These are phyloP conservation scores for Gryganskiella cystojenkinii DNA, from an alignment of 192 early-diverging fungal genomes.

Conservation along the genomic window DNA sequence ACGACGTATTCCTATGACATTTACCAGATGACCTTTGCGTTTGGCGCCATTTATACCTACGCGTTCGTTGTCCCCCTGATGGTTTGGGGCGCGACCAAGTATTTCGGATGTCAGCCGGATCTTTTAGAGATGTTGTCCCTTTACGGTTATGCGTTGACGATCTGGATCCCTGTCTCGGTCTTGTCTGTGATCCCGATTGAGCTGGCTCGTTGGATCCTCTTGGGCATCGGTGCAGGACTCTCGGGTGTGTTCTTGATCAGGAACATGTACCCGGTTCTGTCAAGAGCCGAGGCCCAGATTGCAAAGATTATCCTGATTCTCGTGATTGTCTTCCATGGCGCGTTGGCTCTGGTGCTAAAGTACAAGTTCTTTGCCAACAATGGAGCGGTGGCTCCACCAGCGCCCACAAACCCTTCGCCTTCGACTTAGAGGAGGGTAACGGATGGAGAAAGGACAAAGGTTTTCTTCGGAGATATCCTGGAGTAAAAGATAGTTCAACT, in stretches of 20 bases:
- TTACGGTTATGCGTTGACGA: constrained; percentile 91
- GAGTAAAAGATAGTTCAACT: no score
- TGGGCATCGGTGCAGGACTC: constrained; percentile 77
- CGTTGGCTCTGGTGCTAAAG: constrained; percentile 83
- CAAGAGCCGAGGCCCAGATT: constrained; percentile 74
- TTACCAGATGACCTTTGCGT: constrained; percentile 83
- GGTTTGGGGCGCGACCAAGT: constrained; percentile 86
- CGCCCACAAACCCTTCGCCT: constrained; percentile 10
- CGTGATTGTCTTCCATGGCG: constrained; percentile 71
- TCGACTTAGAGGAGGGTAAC: no score
- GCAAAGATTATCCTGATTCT: constrained; percentile 76
- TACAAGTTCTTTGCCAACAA: constrained; percentile 85
- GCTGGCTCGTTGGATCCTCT: constrained; percentile 84
- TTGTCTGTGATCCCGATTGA: constrained; percentile 87
- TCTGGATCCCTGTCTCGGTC: constrained; percentile 94
- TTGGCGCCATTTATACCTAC: constrained; percentile 86
- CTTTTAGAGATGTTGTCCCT: constrained; percentile 89
- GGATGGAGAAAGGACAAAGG: no score
- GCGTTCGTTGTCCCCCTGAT: constrained; percentile 73
- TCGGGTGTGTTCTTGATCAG: constrained; percentile 74
- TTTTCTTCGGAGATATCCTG: no score
- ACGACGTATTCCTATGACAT: constrained; percentile 80
- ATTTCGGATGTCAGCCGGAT: constrained; percentile 84
- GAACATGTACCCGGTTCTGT: constrained; percentile 71
- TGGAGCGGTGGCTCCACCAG: neutral